These are phyloP conservation scores for Aphanomyces invadans DNA, from an alignment of 352 stramenopile species.

Conservation along the genomic window DNA sequence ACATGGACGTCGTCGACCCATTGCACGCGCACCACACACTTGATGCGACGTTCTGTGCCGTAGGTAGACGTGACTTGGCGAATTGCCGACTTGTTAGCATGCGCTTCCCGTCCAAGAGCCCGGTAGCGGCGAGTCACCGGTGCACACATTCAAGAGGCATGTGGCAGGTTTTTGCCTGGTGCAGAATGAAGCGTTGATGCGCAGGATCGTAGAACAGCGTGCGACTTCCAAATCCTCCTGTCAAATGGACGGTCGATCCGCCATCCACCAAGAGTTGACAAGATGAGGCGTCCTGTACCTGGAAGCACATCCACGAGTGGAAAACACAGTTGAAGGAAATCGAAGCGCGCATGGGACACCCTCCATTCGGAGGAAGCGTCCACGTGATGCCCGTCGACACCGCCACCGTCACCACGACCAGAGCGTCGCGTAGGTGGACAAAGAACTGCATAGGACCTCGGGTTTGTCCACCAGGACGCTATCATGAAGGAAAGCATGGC, in stretches of 20 bases:
- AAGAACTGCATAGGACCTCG: slow-evolving; percentile 15
- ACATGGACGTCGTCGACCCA: slow-evolving; percentile 50
- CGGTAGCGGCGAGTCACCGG: slow-evolving; percentile 42
- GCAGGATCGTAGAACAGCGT: neutral
- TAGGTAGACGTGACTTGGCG: slow-evolving; percentile 27
- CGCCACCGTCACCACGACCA: neutral
- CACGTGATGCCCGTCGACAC: neutral
- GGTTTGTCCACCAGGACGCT: no score
- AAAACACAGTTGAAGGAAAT: neutral
- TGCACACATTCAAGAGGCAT: slow-evolving; percentile 52
- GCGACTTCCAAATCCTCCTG: neutral
- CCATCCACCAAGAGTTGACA: neutral
- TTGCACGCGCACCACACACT: slow-evolving; percentile 48
- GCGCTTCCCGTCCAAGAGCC: slow-evolving; percentile 35
- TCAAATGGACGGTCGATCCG: neutral
- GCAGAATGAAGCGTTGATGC: neutral
- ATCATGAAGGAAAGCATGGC: no score
- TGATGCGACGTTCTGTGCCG: slow-evolving; percentile 29
- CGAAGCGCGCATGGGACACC: neutral
- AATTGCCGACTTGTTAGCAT: slow-evolving; percentile 60
- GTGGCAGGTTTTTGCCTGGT: neutral
- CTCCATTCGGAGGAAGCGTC: neutral
- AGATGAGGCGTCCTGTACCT: neutral
- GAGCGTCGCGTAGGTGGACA: neutral
- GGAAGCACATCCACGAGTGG: neutral